Evolutionary conservation across 306 rosid species (phyloP).

Genomic region (Boehmeria nivea): DNA sequence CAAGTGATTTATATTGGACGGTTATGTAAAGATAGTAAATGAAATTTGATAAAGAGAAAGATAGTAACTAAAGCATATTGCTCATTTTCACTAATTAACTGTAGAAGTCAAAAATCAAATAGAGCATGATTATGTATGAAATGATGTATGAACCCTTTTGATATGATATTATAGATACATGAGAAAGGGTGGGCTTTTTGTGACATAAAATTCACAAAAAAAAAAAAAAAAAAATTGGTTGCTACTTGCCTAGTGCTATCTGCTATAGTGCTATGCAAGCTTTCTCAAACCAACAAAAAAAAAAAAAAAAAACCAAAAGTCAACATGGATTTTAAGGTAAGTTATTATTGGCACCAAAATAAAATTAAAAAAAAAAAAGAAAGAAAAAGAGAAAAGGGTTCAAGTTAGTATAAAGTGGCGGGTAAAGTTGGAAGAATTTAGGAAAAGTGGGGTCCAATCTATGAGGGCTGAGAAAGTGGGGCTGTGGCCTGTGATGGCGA

Average conservation of each 20-base stretch:
- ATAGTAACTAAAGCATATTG: not conserved
- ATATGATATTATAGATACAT: not conserved
- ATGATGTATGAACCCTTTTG: not conserved
- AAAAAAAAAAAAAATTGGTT: not conserved
- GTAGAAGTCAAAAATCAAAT: not conserved
- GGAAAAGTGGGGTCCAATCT: not conserved
- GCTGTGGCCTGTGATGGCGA: conserved; percentile 27
- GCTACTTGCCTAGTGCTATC: too few relatives aligned
- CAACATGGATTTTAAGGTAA: not conserved
- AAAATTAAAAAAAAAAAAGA: not conserved
- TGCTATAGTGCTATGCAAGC: conserved; percentile 6
- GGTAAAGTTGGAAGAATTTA: conserved; percentile 19
- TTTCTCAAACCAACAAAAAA: not conserved
- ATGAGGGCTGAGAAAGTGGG: conserved; percentile 4
- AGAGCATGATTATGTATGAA: not conserved
- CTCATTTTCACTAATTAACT: not conserved
- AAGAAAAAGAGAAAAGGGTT: conserved; percentile 15
- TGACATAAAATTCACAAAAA: not conserved
- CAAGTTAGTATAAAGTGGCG: conserved; percentile 27
- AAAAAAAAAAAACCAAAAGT: not conserved
- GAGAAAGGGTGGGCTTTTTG: not conserved
- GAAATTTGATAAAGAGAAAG: not conserved
- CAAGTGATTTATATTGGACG: not conserved
- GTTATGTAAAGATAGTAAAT: not conserved
- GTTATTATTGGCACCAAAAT: not conserved